A percentile compares a stretch with the other conserved stretches of the same genome.
Evolutionary conservation across 2,329 filamentous ascomycete genomes (phyloP).

Genomic region (Nothophaeocryptopus gaeumannii): DNA sequence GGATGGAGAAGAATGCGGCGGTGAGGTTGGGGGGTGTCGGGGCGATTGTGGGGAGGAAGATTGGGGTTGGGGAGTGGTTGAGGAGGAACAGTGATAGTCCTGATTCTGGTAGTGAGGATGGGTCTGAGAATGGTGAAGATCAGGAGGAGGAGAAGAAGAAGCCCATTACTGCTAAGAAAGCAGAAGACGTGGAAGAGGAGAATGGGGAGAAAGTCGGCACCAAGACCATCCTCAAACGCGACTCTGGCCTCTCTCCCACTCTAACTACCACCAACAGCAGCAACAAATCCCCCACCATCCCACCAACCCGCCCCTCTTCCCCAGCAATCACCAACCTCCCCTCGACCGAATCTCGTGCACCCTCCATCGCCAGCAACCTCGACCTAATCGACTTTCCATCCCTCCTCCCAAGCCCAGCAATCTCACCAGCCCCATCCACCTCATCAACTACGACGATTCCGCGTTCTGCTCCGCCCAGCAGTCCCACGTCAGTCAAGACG

Average conservation of each 20-base stretch:
- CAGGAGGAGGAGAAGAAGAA: conserved; percentile 3
- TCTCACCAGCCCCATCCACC: neutral
- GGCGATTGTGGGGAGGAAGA: conserved; percentile 15
- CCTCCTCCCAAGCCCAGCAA: neutral
- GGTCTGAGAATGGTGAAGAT: neutral
- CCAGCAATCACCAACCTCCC: conserved; percentile 8
- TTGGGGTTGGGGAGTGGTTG: conserved; percentile 26
- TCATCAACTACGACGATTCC: conserved; percentile 5
- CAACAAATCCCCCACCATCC: neutral
- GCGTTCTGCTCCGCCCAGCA: neutral
- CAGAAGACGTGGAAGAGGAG: neutral
- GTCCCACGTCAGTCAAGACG: neutral
- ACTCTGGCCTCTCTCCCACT: too few species aligned
- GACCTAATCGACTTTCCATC: conserved; percentile 9
- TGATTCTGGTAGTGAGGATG: conserved; percentile 2
- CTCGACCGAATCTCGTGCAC: neutral
- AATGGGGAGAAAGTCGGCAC: neutral
- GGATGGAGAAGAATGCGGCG: conserved; percentile 45
- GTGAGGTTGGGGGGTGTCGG: conserved; percentile 26
- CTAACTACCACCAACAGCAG: neutral
- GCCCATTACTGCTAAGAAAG: neutral
- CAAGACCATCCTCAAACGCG: neutral
- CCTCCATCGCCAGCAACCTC: neutral
- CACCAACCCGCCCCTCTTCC: conserved; percentile 14
- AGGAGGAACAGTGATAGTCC: conserved; percentile 19